Base-by-base conservation (phyloP, 345 rosid genomes). In the Sonneratia alba region DNA sequence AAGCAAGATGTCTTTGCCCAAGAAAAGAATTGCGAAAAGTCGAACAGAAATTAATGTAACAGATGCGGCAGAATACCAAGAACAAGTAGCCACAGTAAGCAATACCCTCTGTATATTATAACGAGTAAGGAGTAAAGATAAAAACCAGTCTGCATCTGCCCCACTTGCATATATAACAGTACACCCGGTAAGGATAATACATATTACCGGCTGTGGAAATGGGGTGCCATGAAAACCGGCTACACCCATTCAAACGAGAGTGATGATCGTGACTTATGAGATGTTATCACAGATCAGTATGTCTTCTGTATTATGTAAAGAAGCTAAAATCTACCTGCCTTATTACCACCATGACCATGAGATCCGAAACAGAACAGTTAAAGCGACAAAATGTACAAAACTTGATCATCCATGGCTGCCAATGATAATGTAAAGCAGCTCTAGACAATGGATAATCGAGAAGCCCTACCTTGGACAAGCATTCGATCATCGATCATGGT, bases 331-430 rank as follows among this genome's bases (percentile, higher is more conserved):
- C 38, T 62, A 10, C 18, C 37, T 14, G 57, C 32, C 48, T 36
- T 34, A 70, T 40, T 59, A 57, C 66, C 77, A 71, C 72, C 79
- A 71, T 65, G 74, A 73, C 83, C 79, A 57, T 80, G 78, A 78
- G 71, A 27, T 75, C 74, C 68, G 82, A 84, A 79, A 70, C 76
- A 71, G 10, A 71, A 78, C 32, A 69, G 66, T 81, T 72, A 73
- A 71, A 77, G 70, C 34, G 69, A 67, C 81, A 47, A 72, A 76
- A 78, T 77, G 61, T 81, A 82, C 86, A 88, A 83, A 62, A 81
- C 74, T 66, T 62, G 78, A 82, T 78, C 96, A 79, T 83, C 92
- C 88, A 79, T 78, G 90, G 95, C 98, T 83, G 89, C 87, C 76
- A 71, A 67, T 66, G 72, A 84, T 82, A 84, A 80, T 77, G 78